These are phyloP conservation scores for Triadica sebifera DNA, from an alignment of 345 rosid species.

Conservation along the genomic window DNA sequence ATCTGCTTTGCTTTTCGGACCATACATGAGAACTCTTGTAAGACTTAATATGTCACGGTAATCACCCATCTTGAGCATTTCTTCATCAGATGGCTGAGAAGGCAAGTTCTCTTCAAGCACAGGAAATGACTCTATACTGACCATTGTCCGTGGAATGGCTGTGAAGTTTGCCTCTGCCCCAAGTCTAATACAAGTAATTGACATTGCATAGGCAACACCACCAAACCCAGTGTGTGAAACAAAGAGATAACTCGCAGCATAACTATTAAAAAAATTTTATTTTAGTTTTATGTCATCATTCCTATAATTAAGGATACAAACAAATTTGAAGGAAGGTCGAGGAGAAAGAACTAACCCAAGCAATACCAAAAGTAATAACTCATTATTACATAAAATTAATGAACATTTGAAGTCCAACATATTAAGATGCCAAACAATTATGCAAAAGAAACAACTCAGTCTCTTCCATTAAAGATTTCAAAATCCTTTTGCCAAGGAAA, in stretches of 20 bases:
- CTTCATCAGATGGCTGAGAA: constrained; percentile 60
- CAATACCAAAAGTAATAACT: neutral
- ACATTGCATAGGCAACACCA: constrained; percentile 91
- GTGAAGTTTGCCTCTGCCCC: constrained; percentile 50
- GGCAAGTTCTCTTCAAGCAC: constrained; percentile 38
- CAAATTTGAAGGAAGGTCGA: neutral
- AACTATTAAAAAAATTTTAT: constrained; percentile 34
- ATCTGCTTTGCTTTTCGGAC: constrained; percentile 92
- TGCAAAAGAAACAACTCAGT: too few species aligned
- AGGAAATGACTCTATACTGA: constrained; percentile 31
- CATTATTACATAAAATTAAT: neutral
- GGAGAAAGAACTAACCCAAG: neutral
- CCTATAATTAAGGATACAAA: neutral
- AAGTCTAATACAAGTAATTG: constrained; percentile 71
- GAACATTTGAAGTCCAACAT: neutral
- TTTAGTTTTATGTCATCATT: constrained; percentile 12
- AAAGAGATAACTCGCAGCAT: constrained; percentile 75
- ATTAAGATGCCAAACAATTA: neutral
- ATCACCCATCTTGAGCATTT: constrained; percentile 80
- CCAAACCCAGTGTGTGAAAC: constrained; percentile 93
- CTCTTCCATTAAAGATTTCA: constrained; percentile 3
- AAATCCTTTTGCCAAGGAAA: constrained; percentile 1
- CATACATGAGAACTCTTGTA: constrained; percentile 79
- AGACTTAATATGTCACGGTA: constrained; percentile 96
- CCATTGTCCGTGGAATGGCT: constrained; percentile 28